Evolutionary conservation across 225 moss, liverwort and hornwort species (phyloP).

Genomic region (Rhytidiadelphus loreus): DNA sequence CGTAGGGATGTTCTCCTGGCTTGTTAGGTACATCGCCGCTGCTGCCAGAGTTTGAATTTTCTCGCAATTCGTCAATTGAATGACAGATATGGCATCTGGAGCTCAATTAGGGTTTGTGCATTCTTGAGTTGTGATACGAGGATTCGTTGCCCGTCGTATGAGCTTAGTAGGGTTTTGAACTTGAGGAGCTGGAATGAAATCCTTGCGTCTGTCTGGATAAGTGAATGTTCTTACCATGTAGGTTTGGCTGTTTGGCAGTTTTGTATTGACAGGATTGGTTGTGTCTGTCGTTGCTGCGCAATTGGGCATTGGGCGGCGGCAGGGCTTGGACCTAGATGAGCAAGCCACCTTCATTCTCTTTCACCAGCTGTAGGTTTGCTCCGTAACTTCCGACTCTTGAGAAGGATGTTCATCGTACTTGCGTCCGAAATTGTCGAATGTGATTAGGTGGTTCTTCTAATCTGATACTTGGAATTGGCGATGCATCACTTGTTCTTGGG

Average conservation of each 20-base stretch:
- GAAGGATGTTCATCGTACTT: neutral
- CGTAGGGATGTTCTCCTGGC: slow-evolving; percentile 72
- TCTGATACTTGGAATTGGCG: neutral
- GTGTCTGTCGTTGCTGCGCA: slow-evolving; percentile 64
- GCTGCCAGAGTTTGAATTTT: neutral
- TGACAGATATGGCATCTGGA: neutral
- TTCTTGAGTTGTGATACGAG: neutral
- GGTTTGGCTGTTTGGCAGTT: slow-evolving; percentile 46
- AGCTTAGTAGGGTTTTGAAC: neutral
- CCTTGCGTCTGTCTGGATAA: neutral
- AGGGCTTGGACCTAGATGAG: slow-evolving; percentile 61
- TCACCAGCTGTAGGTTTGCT: slow-evolving; percentile 87
- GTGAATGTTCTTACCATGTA: neutral
- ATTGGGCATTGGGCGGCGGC: slow-evolving; percentile 70
- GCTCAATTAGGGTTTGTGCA: neutral
- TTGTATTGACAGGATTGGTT: slow-evolving; percentile 76
- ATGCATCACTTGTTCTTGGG: neutral
- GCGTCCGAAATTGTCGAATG: neutral
- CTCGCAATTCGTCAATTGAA: neutral
- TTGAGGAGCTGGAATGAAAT: neutral
- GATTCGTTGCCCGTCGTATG: neutral
- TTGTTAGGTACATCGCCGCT: slow-evolving; percentile 41
- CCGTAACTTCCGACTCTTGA: neutral
- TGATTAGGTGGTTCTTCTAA: neutral
- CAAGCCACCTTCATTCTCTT: slow-evolving; percentile 80